phyloP scores from a whole-genome alignment of 2,329 filamentous ascomycete genomes.

The Pseudopithomyces chartarum region DNA sequence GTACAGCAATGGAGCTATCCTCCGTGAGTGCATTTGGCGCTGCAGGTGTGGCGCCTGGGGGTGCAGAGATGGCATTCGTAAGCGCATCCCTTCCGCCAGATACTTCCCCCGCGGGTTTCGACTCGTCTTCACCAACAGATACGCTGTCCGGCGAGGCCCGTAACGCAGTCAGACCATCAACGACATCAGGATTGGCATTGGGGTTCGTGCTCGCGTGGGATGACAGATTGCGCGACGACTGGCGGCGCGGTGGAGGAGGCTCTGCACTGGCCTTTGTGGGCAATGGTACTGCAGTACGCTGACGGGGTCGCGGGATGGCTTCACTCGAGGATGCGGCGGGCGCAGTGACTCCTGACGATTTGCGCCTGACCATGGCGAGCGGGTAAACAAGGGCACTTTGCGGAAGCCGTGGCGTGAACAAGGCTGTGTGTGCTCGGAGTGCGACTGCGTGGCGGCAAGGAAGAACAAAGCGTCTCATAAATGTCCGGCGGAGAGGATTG shows the following conservation, averaged over 20 bases:
- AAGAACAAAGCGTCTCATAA: constrained; percentile 36
- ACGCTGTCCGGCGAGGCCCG: constrained; percentile 52
- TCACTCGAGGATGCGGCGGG: constrained; percentile 12
- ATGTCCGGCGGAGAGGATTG: constrained; percentile 18
- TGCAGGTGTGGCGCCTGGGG: constrained; percentile 18
- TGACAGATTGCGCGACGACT: constrained; percentile 28
- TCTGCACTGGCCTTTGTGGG: constrained; percentile 24
- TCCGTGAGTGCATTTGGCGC: constrained; percentile 23
- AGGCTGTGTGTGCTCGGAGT: constrained; percentile 23
- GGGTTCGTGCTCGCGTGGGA: constrained; percentile 34
- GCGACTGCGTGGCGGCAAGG: constrained; percentile 19
- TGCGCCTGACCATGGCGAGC: constrained; percentile 32
- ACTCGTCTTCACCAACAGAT: constrained; percentile 6
- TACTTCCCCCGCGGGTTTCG: constrained; percentile 12
- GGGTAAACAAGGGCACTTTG: constrained; percentile 9
- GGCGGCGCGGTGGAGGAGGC: constrained; percentile 32
- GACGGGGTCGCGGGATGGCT: constrained; percentile 1
- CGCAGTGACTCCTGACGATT: constrained; percentile 28
- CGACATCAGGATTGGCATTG: constrained; percentile 45
- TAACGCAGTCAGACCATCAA: constrained; percentile 49
- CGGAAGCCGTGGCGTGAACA: constrained; percentile 15
- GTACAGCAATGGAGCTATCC: constrained; percentile 19
- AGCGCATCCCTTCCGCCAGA: constrained; percentile 14
- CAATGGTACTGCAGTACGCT: constrained; percentile 5
- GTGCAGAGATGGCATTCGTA: constrained; percentile 14